Percentiles rank a stretch among this genome's conserved stretches.
phyloP scores from a whole-genome alignment of 768 basidiomycete genomes.

The Kwoniella heveanensis region DNA sequence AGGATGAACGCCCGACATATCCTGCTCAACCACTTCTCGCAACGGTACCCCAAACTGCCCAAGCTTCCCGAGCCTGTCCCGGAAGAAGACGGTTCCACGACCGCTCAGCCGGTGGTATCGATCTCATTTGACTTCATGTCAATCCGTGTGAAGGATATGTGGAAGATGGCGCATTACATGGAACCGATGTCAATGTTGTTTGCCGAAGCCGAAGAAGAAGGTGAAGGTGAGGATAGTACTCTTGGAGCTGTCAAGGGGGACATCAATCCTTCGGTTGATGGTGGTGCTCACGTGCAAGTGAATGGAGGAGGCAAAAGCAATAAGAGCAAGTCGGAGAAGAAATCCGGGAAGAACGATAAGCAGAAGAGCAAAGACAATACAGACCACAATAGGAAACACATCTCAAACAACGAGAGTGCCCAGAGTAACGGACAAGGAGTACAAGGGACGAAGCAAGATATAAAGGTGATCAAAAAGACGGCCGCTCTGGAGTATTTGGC shows the following conservation, averaged over 20 bases:
- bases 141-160: slow-evolving; percentile 74
- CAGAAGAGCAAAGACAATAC: too few species aligned
- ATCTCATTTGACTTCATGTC: slow-evolving; percentile 80
- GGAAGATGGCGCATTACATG: slow-evolving; percentile 79
- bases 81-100: slow-evolving; percentile 5
- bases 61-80: slow-evolving; percentile 56
- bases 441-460: slow-evolving; percentile 1
- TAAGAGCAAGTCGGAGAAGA: neutral
- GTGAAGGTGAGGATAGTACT: slow-evolving; percentile 40
- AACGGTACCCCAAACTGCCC: slow-evolving; percentile 86
- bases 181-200: slow-evolving; percentile 65
- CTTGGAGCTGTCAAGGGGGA: slow-evolving; percentile 20
- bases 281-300: neutral
- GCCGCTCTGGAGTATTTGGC: neutral
- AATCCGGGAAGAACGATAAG: neutral
- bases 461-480: slow-evolving; percentile 11
- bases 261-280: slow-evolving; percentile 28
- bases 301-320: neutral
- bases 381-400: neutral
- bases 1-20: slow-evolving; percentile 85
- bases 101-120: slow-evolving; percentile 61
- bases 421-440: neutral
- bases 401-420: too few species aligned
- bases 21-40: slow-evolving; percentile 94
- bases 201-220: slow-evolving; percentile 52